phyloP scores from a whole-genome alignment of 352 stramenopile species.

The Globisporangium lucens region DNA sequence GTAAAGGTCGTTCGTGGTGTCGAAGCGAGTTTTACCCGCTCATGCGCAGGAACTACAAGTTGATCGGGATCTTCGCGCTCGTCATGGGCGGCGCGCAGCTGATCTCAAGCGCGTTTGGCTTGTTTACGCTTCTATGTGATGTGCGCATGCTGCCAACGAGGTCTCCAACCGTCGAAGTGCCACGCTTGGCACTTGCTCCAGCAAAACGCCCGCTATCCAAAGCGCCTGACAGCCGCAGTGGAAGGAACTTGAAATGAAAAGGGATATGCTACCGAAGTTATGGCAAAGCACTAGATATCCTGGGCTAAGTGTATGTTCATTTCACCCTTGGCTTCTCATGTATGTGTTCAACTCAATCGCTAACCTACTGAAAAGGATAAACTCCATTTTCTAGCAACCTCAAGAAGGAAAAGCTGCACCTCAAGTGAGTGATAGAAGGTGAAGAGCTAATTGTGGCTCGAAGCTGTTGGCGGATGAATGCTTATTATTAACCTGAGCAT shows the following conservation, averaged over 20 bases:
- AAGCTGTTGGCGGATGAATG: background rate
- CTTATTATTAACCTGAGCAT: background rate
- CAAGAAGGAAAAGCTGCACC: background rate
- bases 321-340: background rate
- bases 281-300: background rate
- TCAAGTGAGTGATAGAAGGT: background rate
- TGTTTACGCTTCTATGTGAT: conserved; percentile 65
- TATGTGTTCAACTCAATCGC: background rate
- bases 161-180: conserved; percentile 40
- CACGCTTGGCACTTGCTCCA: conserved; percentile 25
- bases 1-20: conserved; percentile 40
- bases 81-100: conserved; percentile 42
- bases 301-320: background rate
- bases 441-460: background rate
- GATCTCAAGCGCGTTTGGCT: conserved; percentile 36
- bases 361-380: background rate
- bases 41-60: conserved; percentile 42
- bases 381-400: too few species aligned
- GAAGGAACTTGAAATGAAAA: background rate
- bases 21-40: conserved; percentile 39
- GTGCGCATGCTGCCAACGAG: conserved; percentile 35
- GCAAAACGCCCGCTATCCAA: conserved; percentile 6
- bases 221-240: background rate
- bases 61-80: conserved; percentile 45
- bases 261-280: background rate